A percentile compares a stretch with the other conserved stretches of the same genome.
Evolutionary conservation across 2,329 filamentous ascomycete species (phyloP).

Genomic region (Colletotrichum karsti): DNA sequence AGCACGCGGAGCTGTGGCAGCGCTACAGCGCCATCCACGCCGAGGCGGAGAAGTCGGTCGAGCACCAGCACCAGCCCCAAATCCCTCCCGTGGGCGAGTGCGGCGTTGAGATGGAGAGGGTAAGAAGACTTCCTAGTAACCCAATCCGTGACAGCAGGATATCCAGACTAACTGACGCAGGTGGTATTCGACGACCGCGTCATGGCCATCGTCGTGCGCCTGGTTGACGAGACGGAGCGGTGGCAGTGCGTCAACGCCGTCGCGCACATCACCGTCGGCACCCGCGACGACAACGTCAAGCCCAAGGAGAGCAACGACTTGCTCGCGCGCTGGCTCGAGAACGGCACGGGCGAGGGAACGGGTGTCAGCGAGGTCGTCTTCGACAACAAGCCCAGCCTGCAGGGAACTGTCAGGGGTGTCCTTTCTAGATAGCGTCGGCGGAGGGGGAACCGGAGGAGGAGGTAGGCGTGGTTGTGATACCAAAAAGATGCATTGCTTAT

Average conservation of each 20-base stretch:
- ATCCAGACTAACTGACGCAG: constrained; percentile 36
- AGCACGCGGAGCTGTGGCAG: constrained; percentile 78
- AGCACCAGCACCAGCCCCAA: constrained; percentile 36
- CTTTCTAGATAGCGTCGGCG: constrained; percentile 49
- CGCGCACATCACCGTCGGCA: constrained; percentile 91
- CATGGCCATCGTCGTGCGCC: constrained; percentile 89
- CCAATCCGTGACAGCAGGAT: too few relatives aligned
- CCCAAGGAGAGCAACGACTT: constrained; percentile 94
- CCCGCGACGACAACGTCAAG: constrained; percentile 77
- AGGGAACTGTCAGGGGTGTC: constrained; percentile 58
- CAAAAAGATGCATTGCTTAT: not conserved
- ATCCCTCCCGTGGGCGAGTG: constrained; percentile 65
- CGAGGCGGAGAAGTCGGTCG: constrained; percentile 42
- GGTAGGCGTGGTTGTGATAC: not conserved
- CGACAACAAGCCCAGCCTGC: constrained; percentile 55
- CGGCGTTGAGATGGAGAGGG: constrained; percentile 69
- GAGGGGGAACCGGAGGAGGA: not conserved
- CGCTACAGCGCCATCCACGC: constrained; percentile 71
- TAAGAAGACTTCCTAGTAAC: constrained; percentile 42
- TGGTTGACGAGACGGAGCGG: constrained; percentile 63
- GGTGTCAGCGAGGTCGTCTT: constrained; percentile 59
- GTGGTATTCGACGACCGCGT: constrained; percentile 86
- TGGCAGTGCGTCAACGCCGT: constrained; percentile 81
- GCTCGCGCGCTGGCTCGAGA: constrained; percentile 76
- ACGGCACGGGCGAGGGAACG: constrained; percentile 52